Evolutionary conservation across 768 basidiomycete species (phyloP).

Genomic region (Coprinellus micaceus): DNA sequence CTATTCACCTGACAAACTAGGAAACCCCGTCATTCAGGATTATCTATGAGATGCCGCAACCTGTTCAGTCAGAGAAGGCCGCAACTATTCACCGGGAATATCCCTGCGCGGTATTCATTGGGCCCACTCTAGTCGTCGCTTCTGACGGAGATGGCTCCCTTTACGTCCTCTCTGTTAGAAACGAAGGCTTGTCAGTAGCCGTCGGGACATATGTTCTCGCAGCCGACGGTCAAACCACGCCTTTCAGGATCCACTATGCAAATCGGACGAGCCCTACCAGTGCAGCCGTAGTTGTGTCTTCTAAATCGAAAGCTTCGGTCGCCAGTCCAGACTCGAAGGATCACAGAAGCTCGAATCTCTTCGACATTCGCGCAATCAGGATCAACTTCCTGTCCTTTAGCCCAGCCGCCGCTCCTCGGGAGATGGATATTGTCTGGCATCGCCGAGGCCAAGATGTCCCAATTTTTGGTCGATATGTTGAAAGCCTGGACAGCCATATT

Average conservation of each 20-base stretch:
- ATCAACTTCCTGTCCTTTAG: slow-evolving; percentile 42
- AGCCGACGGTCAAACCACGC: slow-evolving; percentile 28
- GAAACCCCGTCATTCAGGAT: slow-evolving; percentile 51
- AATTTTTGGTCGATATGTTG: slow-evolving; percentile 48
- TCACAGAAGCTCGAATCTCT: slow-evolving; percentile 35
- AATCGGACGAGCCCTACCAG: slow-evolving; percentile 34
- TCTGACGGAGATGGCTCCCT: slow-evolving; percentile 71
- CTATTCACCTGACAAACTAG: slow-evolving; percentile 39
- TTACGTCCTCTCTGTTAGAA: slow-evolving; percentile 51
- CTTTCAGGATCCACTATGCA: slow-evolving; percentile 42
- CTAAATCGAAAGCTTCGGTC: slow-evolving; percentile 31
- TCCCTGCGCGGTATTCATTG: slow-evolving; percentile 62
- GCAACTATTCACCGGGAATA: slow-evolving; percentile 59
- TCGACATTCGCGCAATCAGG: slow-evolving; percentile 63
- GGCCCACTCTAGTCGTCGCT: slow-evolving; percentile 46
- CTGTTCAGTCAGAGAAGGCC: slow-evolving; percentile 36
- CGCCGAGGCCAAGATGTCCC: slow-evolving; percentile 71
- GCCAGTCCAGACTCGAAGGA: slow-evolving; percentile 18
- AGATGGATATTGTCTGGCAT: slow-evolving; percentile 63
- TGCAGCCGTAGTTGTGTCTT: slow-evolving; percentile 55
- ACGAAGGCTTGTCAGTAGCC: slow-evolving; percentile 36
- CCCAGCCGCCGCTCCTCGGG: slow-evolving; percentile 24
- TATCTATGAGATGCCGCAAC: slow-evolving; percentile 57
- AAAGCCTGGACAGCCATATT: slow-evolving; percentile 44
- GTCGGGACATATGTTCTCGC: slow-evolving; percentile 54